These are phyloP conservation scores for Dryadomyces quercus-mongolicae DNA, from an alignment of 2,329 filamentous ascomycete species.

Conservation along the genomic window DNA sequence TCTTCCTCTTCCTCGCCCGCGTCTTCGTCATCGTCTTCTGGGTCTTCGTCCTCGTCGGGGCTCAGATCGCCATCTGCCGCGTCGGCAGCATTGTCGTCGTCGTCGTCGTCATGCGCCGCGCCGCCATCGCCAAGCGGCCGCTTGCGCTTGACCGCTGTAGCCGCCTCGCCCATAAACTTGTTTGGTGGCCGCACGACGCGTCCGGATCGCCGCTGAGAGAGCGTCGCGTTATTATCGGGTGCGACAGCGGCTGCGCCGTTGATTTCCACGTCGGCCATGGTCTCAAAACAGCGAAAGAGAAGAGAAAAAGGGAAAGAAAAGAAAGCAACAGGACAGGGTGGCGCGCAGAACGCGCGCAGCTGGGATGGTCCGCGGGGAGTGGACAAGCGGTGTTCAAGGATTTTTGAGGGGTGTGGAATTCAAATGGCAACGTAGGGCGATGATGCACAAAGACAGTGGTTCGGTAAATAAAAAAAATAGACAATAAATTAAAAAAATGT, in stretches of 20 bases:
- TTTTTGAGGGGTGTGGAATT: not conserved
- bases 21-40: constrained; percentile 25
- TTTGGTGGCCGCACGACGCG: constrained; percentile 49
- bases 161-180: constrained; percentile 46
- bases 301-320: not conserved
- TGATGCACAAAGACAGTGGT: not conserved
- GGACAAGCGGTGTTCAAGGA: not conserved
- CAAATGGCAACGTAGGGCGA: not conserved
- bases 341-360: constrained; percentile 3
- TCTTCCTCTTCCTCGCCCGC: constrained; percentile 21
- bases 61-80: constrained; percentile 24
- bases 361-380: not conserved
- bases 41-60: constrained; percentile 19
- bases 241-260: not conserved
- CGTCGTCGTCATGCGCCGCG: constrained; percentile 15
- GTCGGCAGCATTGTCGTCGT: constrained; percentile 27
- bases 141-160: constrained; percentile 44
- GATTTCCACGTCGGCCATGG: not conserved
- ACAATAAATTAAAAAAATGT: constrained; percentile 9
- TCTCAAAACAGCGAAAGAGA: not conserved
- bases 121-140: constrained; percentile 21
- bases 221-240: constrained; percentile 18
- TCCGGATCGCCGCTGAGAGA: constrained; percentile 54
- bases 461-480: constrained; percentile 4
- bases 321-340: not conserved